Conservation (phyloP, 352 stramenopile genomes). For the Phytophthora sansomeana region DNA sequence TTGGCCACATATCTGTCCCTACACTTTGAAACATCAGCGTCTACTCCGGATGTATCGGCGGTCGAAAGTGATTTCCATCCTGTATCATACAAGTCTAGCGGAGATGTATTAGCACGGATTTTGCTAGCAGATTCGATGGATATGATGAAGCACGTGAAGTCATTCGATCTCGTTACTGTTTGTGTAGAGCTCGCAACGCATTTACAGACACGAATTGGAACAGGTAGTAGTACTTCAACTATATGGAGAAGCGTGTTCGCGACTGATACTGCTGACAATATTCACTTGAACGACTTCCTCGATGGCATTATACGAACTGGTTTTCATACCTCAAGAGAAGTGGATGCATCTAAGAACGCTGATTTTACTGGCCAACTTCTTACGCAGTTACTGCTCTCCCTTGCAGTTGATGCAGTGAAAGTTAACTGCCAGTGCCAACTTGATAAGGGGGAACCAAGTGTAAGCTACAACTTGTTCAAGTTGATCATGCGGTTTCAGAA, state of each 20-base stretch:
- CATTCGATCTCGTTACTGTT: constrained; percentile 39
- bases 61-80: constrained; percentile 2
- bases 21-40: constrained; percentile 29
- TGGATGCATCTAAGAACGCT: not conserved
- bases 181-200: constrained; percentile 43
- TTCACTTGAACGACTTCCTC: constrained; percentile 62
- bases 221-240: constrained; percentile 31
- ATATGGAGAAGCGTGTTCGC: constrained; percentile 66
- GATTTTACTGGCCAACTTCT: constrained; percentile 17
- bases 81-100: constrained; percentile 22
- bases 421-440: constrained; percentile 30
- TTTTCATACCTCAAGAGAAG: constrained; percentile 25
- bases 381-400: constrained; percentile 49
- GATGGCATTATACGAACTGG: constrained; percentile 46
- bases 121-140: constrained; percentile 26
- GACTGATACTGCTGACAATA: constrained; percentile 25
- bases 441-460: not conserved
- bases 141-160: constrained; percentile 40
- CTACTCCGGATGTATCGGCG: not conserved
- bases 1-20: constrained; percentile 55
- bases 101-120: constrained; percentile 46
- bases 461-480: constrained; percentile 57
- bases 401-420: constrained; percentile 58
- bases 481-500: constrained; percentile 51
- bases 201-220: constrained; percentile 47